These are phyloP conservation scores for Limtongia smithiae DNA, from an alignment of 805 yeast species.

Conservation along the genomic window DNA sequence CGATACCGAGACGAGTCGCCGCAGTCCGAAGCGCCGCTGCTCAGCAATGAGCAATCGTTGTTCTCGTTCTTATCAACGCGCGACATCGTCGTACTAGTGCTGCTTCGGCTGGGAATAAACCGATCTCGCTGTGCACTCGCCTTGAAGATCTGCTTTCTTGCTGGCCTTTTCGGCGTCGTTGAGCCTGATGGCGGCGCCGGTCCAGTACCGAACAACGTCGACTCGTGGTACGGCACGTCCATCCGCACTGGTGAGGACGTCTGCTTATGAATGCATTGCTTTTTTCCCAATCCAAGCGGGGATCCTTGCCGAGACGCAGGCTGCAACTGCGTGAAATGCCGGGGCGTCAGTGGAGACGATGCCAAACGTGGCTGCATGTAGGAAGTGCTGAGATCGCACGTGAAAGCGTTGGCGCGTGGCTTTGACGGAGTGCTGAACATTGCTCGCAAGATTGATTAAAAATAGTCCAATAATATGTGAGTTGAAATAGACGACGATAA, in stretches of 20 bases:
- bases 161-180: constrained; percentile 31
- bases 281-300: constrained; percentile 5
- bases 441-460: constrained; percentile 7
- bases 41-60: neutral
- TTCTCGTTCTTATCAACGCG: constrained; percentile 35
- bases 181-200: constrained; percentile 33
- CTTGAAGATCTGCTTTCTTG: constrained; percentile 31
- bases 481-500: neutral
- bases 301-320: constrained; percentile 11
- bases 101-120: constrained; percentile 57
- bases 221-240: constrained; percentile 44
- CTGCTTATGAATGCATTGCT: constrained; percentile 26
- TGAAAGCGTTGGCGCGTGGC: constrained; percentile 22
- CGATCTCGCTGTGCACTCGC: constrained; percentile 45
- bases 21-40: constrained; percentile 38
- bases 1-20: neutral
- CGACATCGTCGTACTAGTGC: constrained; percentile 48
- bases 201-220: constrained; percentile 38
- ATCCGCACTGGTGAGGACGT: constrained; percentile 45
- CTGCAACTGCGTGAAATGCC: constrained; percentile 15
- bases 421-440: constrained; percentile 30
- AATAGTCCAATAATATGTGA: neutral
- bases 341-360: constrained; percentile 21
- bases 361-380: constrained; percentile 27
- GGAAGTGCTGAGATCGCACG: constrained; percentile 21